Conservation (phyloP, 2,329 filamentous ascomycete species). For the Plectosphaerella cucumerina region DNA sequence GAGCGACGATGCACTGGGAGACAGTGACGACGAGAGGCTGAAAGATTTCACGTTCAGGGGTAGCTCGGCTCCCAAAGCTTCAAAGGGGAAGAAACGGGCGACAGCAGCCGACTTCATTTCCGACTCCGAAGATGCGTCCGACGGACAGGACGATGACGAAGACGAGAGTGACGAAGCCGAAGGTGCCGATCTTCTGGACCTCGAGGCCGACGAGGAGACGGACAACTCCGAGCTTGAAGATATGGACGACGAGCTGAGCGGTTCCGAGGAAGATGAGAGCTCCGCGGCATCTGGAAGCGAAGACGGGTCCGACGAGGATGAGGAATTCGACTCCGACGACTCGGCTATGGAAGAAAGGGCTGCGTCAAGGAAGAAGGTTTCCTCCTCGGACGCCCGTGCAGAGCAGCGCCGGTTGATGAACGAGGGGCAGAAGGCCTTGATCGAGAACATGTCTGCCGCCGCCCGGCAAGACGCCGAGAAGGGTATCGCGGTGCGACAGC, state of each 20-base stretch:
- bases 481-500: slow-evolving; percentile 78
- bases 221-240: slow-evolving; percentile 22
- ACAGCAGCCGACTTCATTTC: slow-evolving; percentile 57
- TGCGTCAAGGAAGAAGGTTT: slow-evolving; percentile 24
- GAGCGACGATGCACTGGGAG: slow-evolving; percentile 69
- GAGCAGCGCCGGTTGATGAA: slow-evolving; percentile 65
- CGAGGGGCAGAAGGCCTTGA: slow-evolving; percentile 62
- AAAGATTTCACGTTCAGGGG: slow-evolving; percentile 65
- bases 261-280: slow-evolving; percentile 4
- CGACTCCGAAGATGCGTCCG: slow-evolving; percentile 34
- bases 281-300: background rate
- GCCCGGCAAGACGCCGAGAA: slow-evolving; percentile 77
- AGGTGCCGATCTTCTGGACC: slow-evolving; percentile 15
- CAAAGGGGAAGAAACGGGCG: slow-evolving; percentile 32
- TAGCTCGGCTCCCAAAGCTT: slow-evolving; percentile 45
- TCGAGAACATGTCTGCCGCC: slow-evolving; percentile 57
- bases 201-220: slow-evolving; percentile 28
- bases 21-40: slow-evolving; percentile 81
- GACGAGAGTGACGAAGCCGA: slow-evolving; percentile 28
- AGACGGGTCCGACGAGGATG: slow-evolving; percentile 27
- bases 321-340: slow-evolving; percentile 22
- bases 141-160: slow-evolving; percentile 27
- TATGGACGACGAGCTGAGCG: slow-evolving; percentile 15
- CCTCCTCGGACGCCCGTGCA: slow-evolving; percentile 36
- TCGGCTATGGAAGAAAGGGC: slow-evolving; percentile 22